phyloP scores from a whole-genome alignment of 2,329 filamentous ascomycete genomes.

The Uncinocarpus reesii region DNA sequence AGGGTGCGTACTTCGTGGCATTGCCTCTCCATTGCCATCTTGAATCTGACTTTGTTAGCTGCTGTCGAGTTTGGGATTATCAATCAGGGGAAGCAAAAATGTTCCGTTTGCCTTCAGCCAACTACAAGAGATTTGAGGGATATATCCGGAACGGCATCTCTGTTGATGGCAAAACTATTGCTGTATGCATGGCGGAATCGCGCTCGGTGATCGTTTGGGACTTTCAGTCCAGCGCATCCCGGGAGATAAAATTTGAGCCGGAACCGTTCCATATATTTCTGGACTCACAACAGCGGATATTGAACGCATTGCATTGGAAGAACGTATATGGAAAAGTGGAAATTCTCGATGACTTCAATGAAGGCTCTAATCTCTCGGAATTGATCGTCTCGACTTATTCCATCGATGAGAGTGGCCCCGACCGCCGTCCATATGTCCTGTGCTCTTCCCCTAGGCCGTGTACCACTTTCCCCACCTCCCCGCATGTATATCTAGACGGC shows the following conservation, averaged over 20 bases:
- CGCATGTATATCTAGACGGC: not conserved
- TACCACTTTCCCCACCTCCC: not conserved
- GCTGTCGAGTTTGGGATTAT: slow-evolving; percentile 27
- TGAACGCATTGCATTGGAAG: not conserved
- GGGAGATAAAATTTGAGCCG: slow-evolving; percentile 3
- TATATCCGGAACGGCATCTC: slow-evolving; percentile 13
- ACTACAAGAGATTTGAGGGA: not conserved
- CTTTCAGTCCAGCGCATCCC: slow-evolving; percentile 20
- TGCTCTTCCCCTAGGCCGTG: not conserved
- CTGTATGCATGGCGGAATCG: slow-evolving; percentile 15
- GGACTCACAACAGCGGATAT: not conserved
- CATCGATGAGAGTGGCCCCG: not conserved
- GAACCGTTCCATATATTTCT: slow-evolving; percentile 2
- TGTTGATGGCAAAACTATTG: slow-evolving; percentile 20
- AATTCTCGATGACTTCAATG: not conserved
- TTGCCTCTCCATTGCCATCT: not conserved
- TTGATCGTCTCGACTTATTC: not conserved
- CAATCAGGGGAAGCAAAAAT: slow-evolving; percentile 17
- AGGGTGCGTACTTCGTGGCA: slow-evolving; percentile 19
- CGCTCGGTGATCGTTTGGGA: slow-evolving; percentile 14
- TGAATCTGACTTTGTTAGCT: slow-evolving; percentile 15
- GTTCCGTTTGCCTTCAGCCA: slow-evolving; percentile 24
- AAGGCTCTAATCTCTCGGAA: not conserved
- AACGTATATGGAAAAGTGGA: not conserved
- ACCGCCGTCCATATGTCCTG: not conserved